Evolutionary conservation across 768 basidiomycete genomes (phyloP).

Genomic region (Amanita rubescens): DNA sequence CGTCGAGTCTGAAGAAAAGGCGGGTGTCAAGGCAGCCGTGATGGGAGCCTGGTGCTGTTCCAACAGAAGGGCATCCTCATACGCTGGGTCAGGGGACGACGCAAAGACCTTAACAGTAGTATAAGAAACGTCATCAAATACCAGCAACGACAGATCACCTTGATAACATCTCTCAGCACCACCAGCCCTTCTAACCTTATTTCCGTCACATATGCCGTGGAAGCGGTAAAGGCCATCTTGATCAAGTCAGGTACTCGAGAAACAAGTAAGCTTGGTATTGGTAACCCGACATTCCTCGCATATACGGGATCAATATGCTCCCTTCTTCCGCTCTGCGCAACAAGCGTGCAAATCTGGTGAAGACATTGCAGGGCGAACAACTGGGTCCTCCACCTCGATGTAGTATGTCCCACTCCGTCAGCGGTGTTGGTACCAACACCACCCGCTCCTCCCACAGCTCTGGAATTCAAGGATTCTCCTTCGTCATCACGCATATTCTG

Average conservation of each 20-base stretch:
- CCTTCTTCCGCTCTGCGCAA: conserved; percentile 60
- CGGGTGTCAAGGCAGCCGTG: conserved; percentile 93
- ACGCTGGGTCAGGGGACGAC: conserved; percentile 83
- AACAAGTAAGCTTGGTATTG: conserved; percentile 56
- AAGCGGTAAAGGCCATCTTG: conserved; percentile 96
- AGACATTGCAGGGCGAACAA: conserved; percentile 90
- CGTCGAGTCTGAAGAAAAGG: conserved; percentile 91
- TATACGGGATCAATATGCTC: conserved; percentile 81
- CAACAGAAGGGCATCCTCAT: conserved; percentile 79
- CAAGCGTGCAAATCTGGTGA: conserved; percentile 78
- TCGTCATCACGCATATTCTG: conserved; percentile 78
- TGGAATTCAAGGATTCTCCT: conserved; percentile 73
- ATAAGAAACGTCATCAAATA: not conserved
- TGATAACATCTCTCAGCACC: conserved; percentile 86
- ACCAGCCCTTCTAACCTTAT: conserved; percentile 87
- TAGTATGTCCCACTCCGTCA: conserved; percentile 28
- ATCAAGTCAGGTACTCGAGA: conserved; percentile 89
- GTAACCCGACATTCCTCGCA: conserved; percentile 54
- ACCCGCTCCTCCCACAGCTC: conserved; percentile 14
- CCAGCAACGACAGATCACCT: conserved; percentile 39
- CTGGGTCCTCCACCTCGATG: conserved; percentile 94
- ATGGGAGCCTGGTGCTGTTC: conserved; percentile 99
- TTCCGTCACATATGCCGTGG: conserved; percentile 93
- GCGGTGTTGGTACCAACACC: not conserved
- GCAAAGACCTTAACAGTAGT: conserved; percentile 67